Conservation (phyloP, 148 eudicot species). For the Rhododendron molle region DNA sequence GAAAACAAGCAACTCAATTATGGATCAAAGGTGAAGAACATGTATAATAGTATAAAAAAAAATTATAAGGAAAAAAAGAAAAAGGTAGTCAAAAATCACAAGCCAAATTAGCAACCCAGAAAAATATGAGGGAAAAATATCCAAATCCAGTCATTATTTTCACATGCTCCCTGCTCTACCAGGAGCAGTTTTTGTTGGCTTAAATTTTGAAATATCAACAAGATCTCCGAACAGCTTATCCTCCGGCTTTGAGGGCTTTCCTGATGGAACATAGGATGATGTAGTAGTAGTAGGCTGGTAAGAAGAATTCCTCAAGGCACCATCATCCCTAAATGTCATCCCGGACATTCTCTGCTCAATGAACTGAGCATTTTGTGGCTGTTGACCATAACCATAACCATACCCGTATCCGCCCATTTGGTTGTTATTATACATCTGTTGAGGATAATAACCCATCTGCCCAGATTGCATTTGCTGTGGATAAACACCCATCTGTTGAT, state of each 20-base stretch:
- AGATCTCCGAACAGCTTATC: constrained; percentile 97
- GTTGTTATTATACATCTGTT: constrained; percentile 58
- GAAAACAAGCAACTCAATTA: constrained; percentile 14
- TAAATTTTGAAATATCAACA: constrained; percentile 73
- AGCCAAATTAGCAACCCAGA: constrained; percentile 9
- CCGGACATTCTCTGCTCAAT: constrained; percentile 66
- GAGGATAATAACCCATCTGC: constrained; percentile 61
- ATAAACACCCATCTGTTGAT: constrained; percentile 45
- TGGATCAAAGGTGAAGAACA: constrained; percentile 5
- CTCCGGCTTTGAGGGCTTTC: constrained; percentile 64
- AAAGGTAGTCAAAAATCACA: neutral
- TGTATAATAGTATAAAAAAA: constrained; percentile 3
- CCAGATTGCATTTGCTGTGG: constrained; percentile 59
- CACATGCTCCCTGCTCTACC: constrained; percentile 72
- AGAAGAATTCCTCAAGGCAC: constrained; percentile 34
- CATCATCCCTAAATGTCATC: constrained; percentile 46
- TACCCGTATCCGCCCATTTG: constrained; percentile 64
- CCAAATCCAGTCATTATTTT: constrained; percentile 25
- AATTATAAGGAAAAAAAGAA: neutral
- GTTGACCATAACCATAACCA: constrained; percentile 34
- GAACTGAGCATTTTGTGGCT: constrained; percentile 53
- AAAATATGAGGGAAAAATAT: neutral
- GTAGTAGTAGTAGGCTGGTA: constrained; percentile 24
- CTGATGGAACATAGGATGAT: constrained; percentile 39
- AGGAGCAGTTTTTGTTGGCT: constrained; percentile 52